phyloP scores from a whole-genome alignment of 441 rosid species.

The Daphne laureola region DNA sequence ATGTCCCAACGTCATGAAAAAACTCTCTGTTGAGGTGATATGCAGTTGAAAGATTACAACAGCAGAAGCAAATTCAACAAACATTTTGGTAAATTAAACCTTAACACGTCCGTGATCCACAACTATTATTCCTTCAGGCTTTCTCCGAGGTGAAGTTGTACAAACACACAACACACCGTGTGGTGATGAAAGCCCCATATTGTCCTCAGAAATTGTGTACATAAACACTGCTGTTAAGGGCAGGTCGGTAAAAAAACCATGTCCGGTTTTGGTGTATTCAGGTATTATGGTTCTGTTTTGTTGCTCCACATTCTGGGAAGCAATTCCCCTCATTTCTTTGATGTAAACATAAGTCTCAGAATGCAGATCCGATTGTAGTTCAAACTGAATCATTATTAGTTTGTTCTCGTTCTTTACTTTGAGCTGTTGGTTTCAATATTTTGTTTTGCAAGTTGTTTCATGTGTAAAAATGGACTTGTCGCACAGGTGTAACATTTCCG shows the following conservation, averaged over 20 bases:
- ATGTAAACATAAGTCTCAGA: background rate
- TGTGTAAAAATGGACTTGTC: no score
- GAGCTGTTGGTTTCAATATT: no score
- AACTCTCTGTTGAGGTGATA: slow-evolving; percentile 80
- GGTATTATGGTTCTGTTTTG: slow-evolving; percentile 1
- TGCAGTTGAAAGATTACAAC: slow-evolving; percentile 43
- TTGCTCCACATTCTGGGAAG: slow-evolving; percentile 17
- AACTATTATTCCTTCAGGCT: slow-evolving; percentile 29
- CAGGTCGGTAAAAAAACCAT: slow-evolving; percentile 46
- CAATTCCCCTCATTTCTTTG: slow-evolving; percentile 26
- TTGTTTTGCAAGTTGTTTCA: no score
- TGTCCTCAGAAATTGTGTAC: slow-evolving; percentile 23
- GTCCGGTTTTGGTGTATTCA: slow-evolving; percentile 29
- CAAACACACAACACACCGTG: slow-evolving; percentile 55
- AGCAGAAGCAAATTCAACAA: slow-evolving; percentile 11
- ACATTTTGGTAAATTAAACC: slow-evolving; percentile 20
- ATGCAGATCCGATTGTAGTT: no score
- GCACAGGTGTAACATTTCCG: no score
- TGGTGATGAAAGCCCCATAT: slow-evolving; percentile 20
- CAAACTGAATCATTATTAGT: no score
- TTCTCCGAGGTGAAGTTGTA: slow-evolving; percentile 69
- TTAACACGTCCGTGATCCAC: slow-evolving; percentile 11
- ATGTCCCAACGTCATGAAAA: slow-evolving; percentile 79
- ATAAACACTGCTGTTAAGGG: slow-evolving; percentile 17
- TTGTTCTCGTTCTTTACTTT: no score